Percentiles rank a stretch among this genome's conserved stretches.
Conservation (phyloP, 202 grass and related monocot species). For the Carex arenaria region DNA sequence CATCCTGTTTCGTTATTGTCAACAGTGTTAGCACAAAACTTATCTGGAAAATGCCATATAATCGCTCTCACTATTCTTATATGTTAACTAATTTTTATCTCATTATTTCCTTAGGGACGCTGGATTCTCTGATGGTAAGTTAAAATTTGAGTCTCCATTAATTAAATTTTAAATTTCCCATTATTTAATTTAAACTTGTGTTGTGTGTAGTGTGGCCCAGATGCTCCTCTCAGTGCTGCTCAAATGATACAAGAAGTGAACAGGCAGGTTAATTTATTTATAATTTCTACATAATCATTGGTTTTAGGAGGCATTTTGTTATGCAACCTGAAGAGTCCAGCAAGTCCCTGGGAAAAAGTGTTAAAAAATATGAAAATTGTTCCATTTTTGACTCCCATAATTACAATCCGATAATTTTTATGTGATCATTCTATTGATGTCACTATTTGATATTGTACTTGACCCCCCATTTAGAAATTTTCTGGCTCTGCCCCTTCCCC, state of each 20-base stretch:
- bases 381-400: no score
- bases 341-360: background rate
- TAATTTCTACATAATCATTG: background rate
- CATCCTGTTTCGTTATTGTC: background rate
- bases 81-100: slow-evolving; percentile 14
- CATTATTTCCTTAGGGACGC: slow-evolving; percentile 48
- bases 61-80: background rate
- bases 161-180: slow-evolving; percentile 18
- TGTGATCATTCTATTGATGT: no score
- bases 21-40: background rate
- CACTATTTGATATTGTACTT: no score
- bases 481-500: no score
- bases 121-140: slow-evolving; percentile 99
- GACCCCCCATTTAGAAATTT: no score
- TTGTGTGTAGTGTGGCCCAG: slow-evolving; percentile 63
- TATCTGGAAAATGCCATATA: background rate
- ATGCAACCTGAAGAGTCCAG: background rate
- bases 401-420: no score
- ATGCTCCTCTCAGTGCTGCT: slow-evolving; percentile 76
- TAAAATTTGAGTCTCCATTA: slow-evolving; percentile 9
- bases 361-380: no score
- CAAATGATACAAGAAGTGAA: slow-evolving; percentile 85
- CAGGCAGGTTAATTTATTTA: slow-evolving; percentile 75
- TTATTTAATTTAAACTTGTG: slow-evolving; percentile 17
- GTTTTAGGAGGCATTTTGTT: background rate